Conservation (phyloP, 1,284 basidiomycete genomes). For the Ustilago tritici region DNA sequence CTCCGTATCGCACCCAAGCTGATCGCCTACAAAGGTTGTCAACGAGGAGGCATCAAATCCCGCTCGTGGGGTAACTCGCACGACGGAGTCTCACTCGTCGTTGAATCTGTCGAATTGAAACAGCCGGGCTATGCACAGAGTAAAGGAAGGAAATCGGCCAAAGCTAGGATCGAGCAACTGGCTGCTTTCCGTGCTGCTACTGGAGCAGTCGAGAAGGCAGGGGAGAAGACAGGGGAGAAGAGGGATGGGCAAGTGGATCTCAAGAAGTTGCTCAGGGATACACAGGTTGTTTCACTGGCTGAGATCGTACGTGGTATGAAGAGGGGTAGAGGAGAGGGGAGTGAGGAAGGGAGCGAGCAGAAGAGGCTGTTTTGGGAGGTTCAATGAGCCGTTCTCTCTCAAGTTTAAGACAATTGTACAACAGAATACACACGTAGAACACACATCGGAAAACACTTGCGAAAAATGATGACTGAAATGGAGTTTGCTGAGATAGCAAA, state of each 20-base stretch:
- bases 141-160: constrained; percentile 46
- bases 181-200: constrained; percentile 21
- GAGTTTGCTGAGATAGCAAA: not conserved
- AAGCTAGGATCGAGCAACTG: constrained; percentile 54
- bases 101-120: constrained; percentile 72
- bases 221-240: not conserved
- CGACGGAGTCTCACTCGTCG: constrained; percentile 73
- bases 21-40: constrained; percentile 72
- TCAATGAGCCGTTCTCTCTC: constrained; percentile 2
- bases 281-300: constrained; percentile 23
- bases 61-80: constrained; percentile 75
- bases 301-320: constrained; percentile 11
- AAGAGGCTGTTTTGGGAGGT: constrained; percentile 39
- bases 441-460: not conserved
- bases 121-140: constrained; percentile 56
- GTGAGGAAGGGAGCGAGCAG: not conserved
- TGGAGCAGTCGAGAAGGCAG: not conserved
- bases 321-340: constrained; percentile 12
- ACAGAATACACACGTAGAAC: not conserved
- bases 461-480: not conserved
- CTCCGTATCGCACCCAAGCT: constrained; percentile 73
- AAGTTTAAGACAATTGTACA: not conserved
- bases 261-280: constrained; percentile 5
- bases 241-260: constrained; percentile 1
- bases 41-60: constrained; percentile 72